These are phyloP conservation scores for Orychophragmus violaceus DNA, from an alignment of 345 rosid species.

Conservation along the genomic window DNA sequence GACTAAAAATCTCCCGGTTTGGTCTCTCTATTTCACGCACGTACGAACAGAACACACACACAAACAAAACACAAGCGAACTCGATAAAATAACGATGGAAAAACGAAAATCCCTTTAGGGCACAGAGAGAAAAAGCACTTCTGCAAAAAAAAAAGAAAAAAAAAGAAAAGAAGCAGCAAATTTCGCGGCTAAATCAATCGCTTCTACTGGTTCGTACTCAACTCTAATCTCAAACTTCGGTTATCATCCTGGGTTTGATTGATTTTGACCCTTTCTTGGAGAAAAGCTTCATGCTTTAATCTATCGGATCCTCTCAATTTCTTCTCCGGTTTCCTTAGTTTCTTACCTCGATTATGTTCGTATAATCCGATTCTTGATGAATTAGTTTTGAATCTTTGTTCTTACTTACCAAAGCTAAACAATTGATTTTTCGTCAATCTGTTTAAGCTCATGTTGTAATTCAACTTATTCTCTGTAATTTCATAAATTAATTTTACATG, in stretches of 20 bases:
- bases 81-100: background rate
- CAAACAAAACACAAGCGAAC: background rate
- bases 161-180: background rate
- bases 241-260: background rate
- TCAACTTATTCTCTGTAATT: background rate
- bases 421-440: too few species aligned
- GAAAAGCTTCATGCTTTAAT: background rate
- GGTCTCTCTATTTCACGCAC: too few species aligned
- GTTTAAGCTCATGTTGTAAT: too few species aligned
- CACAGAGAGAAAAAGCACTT: conserved; percentile 14
- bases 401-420: too few species aligned
- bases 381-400: background rate
- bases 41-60: too few species aligned
- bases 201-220: conserved; percentile 26
- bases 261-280: background rate
- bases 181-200: conserved; percentile 24
- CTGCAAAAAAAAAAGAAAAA: background rate
- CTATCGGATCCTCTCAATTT: conserved; percentile 8
- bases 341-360: background rate
- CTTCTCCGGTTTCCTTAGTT: background rate
- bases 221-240: conserved; percentile 1
- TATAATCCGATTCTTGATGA: background rate
- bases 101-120: conserved; percentile 24
- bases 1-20: too few species aligned
- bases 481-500: too few species aligned